These are phyloP conservation scores for Coniochaeta pulveracea DNA, from an alignment of 2,329 filamentous ascomycete species.

Conservation along the genomic window DNA sequence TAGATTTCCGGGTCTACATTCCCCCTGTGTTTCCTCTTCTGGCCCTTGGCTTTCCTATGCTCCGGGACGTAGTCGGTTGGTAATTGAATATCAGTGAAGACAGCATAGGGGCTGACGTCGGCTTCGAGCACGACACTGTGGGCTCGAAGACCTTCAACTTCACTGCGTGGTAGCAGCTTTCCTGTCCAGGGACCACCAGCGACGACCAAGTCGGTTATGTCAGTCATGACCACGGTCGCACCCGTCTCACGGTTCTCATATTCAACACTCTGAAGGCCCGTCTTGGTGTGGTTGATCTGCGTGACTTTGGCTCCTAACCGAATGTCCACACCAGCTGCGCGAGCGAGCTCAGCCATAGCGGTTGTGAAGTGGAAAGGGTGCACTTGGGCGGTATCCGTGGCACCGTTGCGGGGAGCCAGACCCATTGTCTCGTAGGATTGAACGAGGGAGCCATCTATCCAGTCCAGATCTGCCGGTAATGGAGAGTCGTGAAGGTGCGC, in stretches of 20 bases:
- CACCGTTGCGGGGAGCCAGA: slow-evolving; percentile 36
- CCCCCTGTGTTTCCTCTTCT: slow-evolving; percentile 43
- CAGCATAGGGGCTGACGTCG: slow-evolving; percentile 59
- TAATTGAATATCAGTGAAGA: slow-evolving; percentile 79
- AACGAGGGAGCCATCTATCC: slow-evolving; percentile 61
- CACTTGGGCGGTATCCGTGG: slow-evolving; percentile 72
- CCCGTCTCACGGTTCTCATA: slow-evolving; percentile 38
- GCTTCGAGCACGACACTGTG: slow-evolving; percentile 56
- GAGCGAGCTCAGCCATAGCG: slow-evolving; percentile 66
- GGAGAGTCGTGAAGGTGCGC: slow-evolving; percentile 41
- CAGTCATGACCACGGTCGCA: slow-evolving; percentile 22
- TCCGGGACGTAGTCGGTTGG: slow-evolving; percentile 50
- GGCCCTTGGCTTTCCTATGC: slow-evolving; percentile 33
- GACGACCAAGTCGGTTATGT: slow-evolving; percentile 42
- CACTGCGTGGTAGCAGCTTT: slow-evolving; percentile 42
- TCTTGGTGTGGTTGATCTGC: slow-evolving; percentile 43
- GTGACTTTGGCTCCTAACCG: slow-evolving; percentile 56
- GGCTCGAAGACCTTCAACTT: slow-evolving; percentile 46
- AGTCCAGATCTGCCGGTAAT: slow-evolving; percentile 71
- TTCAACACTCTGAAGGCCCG: slow-evolving; percentile 46
- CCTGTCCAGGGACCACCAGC: slow-evolving; percentile 40
- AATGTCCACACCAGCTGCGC: slow-evolving; percentile 57
- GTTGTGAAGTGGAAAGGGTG: slow-evolving; percentile 88
- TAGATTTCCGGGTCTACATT: slow-evolving; percentile 86
- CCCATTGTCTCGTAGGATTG: slow-evolving; percentile 75